Conservation (phyloP, 2,329 filamentous ascomycete species). For the Tolypocladium ophioglossoides region DNA sequence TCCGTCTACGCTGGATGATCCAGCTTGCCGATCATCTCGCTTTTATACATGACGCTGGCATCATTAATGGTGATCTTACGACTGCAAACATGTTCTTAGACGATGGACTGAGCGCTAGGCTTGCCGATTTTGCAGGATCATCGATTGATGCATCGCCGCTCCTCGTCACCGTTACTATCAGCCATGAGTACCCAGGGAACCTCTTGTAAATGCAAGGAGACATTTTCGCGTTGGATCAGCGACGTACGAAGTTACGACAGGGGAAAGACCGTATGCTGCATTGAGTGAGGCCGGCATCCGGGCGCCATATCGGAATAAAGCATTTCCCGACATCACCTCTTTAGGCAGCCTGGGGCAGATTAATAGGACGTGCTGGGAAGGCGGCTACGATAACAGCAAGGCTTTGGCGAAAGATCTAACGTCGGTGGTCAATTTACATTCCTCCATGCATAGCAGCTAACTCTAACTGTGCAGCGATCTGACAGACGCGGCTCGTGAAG, state of each 20-base stretch:
- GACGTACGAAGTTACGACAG: conserved; percentile 1
- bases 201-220: not conserved
- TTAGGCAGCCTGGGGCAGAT: conserved; percentile 1
- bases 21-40: conserved; percentile 1
- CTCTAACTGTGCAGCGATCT: too few relatives aligned
- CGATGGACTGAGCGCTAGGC: not conserved
- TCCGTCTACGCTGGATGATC: conserved; percentile 2
- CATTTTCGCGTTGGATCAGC: conserved; percentile 1
- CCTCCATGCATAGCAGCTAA: too few relatives aligned
- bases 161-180: conserved; percentile 1
- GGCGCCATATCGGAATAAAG: not conserved
- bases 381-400: not conserved
- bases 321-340: not conserved
- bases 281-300: not conserved
- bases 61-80: conserved; percentile 3
- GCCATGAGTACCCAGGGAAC: conserved; percentile 1
- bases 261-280: conserved; percentile 1
- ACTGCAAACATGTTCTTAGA: conserved; percentile 4
- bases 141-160: conserved; percentile 2
- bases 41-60: conserved; percentile 1
- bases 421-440: too few relatives aligned
- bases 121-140: conserved; percentile 4
- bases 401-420: not conserved
- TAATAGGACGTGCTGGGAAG: conserved; percentile 2
- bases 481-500: too few relatives aligned